Evolutionary conservation across 257 asterid species (phyloP), one percentile per base, ranked within the genome.

Genomic region (Cynanchum wilfordii): DNA sequence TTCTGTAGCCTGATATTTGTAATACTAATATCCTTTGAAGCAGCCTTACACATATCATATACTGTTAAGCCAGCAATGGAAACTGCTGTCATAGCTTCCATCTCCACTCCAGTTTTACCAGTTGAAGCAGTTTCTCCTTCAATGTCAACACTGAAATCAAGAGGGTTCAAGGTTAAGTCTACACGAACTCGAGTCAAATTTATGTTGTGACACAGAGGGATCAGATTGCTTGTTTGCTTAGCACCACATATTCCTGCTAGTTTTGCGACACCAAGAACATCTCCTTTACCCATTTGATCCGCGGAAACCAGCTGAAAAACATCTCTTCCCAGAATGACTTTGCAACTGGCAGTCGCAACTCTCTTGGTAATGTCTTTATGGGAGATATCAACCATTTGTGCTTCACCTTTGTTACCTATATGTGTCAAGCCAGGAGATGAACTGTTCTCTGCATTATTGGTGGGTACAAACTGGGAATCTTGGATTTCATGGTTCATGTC

Each of bases 1-100:
- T 56, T 80, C 42, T 93, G 92, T 45, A 90, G 96, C 82, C 79
- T 79, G 49, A 90, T 79, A 71, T 88, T 84, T 5, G 93, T 87
- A 66, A 92, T 81, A 66, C 66, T 71, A 36, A 93, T 93, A 36
- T 85, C 86, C 79, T 90, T 93, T 1, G 98, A 87, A 75, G 89
- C 92, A 70, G 94, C 97, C 81, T 90, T 90, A 80, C 96, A 90
- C 97, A 89, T 93, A 77, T 90, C 95, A 71, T 93, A 90, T 30
- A 90, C 92, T 0, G 98, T 90, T 65, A 93, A 87, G 20, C 98
- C 92, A 40, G 97, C 93, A 74, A 90, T 57, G 0, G 87, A 81
- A 12, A 88, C 97, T 8, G 96, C 93, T 3, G 95, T 87, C 84
- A 90, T 30, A 11, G 98, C 93, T 76, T 93, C 98, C 98, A 93